Conservation (phyloP, 208 protist species). For the Leishmania mexicana region DNA sequence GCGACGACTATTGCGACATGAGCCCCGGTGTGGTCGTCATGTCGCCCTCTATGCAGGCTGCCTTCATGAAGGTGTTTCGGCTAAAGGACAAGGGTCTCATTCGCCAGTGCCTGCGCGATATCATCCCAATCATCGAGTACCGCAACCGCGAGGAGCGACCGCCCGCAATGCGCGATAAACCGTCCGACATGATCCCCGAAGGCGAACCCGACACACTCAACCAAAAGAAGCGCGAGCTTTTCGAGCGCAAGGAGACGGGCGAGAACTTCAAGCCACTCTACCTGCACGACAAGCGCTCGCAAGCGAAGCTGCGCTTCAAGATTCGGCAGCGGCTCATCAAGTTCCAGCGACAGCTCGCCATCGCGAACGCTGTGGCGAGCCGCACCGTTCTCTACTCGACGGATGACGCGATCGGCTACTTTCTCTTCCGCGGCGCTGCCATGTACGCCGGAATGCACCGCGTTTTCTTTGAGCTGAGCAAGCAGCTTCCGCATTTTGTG, state of each 20-base stretch:
- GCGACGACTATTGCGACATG: conserved; percentile 90
- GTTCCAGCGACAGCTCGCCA: conserved; percentile 85
- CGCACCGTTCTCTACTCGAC: conserved; percentile 81
- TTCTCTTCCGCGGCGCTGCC: conserved; percentile 84
- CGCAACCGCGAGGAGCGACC: conserved; percentile 77
- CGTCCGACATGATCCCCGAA: conserved; percentile 79
- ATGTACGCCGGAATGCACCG: conserved; percentile 92
- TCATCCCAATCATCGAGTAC: conserved; percentile 91
- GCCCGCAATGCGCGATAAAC: conserved; percentile 41
- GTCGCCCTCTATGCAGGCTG: conserved; percentile 90
- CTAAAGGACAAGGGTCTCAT: conserved; percentile 88
- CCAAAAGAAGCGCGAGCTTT: conserved; percentile 89
- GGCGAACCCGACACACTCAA: conserved; percentile 88
- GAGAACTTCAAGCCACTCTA: conserved; percentile 74
- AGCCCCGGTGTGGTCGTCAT: conserved; percentile 86
- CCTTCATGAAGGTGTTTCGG: conserved; percentile 90
- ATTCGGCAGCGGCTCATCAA: conserved; percentile 86
- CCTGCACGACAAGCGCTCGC: conserved; percentile 74
- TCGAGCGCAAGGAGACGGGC: conserved; percentile 76
- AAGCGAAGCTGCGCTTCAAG: conserved; percentile 85
- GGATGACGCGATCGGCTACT: conserved; percentile 89
- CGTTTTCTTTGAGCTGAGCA: conserved; percentile 87
- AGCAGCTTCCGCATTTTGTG: conserved; percentile 87
- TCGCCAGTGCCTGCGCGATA: conserved; percentile 80
- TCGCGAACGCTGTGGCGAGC: conserved; percentile 79